Evolutionary conservation across 1,139 yeast genomes (phyloP), one percentile per base, ranked within the genome.

Genomic region (Hansenula anomala): DNA sequence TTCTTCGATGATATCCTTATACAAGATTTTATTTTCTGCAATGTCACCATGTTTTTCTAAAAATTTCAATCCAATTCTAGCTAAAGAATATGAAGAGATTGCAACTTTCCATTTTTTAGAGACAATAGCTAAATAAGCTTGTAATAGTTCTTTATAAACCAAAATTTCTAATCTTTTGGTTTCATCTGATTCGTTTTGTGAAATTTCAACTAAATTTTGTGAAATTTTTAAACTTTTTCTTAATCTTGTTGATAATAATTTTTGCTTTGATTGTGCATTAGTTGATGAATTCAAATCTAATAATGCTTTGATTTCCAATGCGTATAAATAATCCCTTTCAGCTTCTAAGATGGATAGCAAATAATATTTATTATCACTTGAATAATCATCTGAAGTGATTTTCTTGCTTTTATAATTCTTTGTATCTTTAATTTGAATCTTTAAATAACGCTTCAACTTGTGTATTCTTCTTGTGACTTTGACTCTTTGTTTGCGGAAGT

Each of bases 271-370:
- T 26, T 69, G 67, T 9, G 32, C 27, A 24, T 38, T 36, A 6
- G 30, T 18, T 7, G 75, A 62, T 0, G 73, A 61, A 43, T 75
- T 74, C 39, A 79, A 71, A 47, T 80, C 89, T 49, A 79, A 60
- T 39, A 71, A 60, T 18, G 73, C 66, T 46, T 75, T 77, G 41
- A 80, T 69, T 58, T 84, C 90, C 59, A 78, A 69, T 1, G 90
- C 84, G 51, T 74, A 77, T 28, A 87, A 68, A 57, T 80, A 65
- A 47, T 83, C 82, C 51, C 92, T 70, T 58, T 87, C 95, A 1
- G 83, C 78, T 11, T 73, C 68, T 44, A 72, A 63, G 25, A 84
- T 64, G 19, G 74, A 58, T 17, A 84, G 59, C 23, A 61, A 57
- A 13, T 78, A 86, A 52, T 60, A 73, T 39, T 65, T 60, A 11